Percentiles rank a stretch among this genome's conserved stretches.
Evolutionary conservation across 2,329 filamentous ascomycete species (phyloP).

Genomic region (Leptodontidium sp.): DNA sequence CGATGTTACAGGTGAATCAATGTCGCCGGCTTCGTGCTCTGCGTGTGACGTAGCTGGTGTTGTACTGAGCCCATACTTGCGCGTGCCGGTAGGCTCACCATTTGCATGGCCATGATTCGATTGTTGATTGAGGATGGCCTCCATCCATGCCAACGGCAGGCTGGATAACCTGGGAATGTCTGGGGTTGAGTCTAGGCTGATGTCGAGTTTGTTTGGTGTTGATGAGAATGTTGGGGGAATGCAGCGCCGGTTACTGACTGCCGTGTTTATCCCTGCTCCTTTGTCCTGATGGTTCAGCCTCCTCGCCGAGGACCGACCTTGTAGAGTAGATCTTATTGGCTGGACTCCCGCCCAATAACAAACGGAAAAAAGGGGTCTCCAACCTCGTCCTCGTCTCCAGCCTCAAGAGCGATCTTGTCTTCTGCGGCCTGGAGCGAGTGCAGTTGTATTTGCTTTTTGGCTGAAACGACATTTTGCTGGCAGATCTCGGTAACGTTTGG

Average conservation of each 20-base stretch:
- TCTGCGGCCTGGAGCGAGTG: background rate
- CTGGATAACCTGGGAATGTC: conserved; percentile 20
- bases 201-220: conserved; percentile 32
- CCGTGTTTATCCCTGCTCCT: conserved; percentile 9
- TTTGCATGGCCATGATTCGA: conserved; percentile 30
- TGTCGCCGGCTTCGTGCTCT: conserved; percentile 23
- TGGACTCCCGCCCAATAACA: background rate
- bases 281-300: conserved; percentile 18
- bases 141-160: conserved; percentile 31
- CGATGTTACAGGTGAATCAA: conserved; percentile 34
- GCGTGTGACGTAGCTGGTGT: conserved; percentile 23
- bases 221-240: conserved; percentile 17
- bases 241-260: conserved; percentile 2
- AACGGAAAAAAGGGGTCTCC: conserved; percentile 6
- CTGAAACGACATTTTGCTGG: background rate
- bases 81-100: conserved; percentile 21
- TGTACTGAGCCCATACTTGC: conserved; percentile 23
- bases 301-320: background rate
- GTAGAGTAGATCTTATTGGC: conserved; percentile 7
- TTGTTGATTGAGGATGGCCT: conserved; percentile 21
- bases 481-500: background rate
- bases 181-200: conserved; percentile 17
- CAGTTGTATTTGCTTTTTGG: background rate
- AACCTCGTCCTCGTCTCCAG: background rate
- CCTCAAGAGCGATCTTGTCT: background rate